Conservation (phyloP, 2,329 filamentous ascomycete genomes). For the Furcasterigmium sp. region DNA sequence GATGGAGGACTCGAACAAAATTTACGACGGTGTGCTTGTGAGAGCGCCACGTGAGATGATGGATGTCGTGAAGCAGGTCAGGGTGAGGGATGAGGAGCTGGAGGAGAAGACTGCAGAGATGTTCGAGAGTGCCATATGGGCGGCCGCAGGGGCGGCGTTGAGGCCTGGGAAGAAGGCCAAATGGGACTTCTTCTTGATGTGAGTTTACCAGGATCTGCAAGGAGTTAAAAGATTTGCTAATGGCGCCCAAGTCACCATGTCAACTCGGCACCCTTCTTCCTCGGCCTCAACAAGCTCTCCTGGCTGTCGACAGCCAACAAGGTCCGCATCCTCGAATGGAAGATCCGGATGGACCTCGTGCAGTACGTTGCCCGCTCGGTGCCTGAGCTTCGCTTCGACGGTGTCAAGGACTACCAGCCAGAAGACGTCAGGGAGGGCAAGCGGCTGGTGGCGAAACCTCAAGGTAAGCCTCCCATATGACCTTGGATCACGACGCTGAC, state of each 20-base stretch:
- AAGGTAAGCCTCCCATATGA: slow-evolving; percentile 25
- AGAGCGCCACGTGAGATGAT: slow-evolving; percentile 61
- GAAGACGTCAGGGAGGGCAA: slow-evolving; percentile 27
- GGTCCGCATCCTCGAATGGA: slow-evolving; percentile 72
- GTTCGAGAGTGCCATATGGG: slow-evolving; percentile 56
- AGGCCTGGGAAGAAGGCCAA: slow-evolving; percentile 60
- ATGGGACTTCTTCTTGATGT: slow-evolving; percentile 75
- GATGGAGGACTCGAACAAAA: slow-evolving; percentile 53
- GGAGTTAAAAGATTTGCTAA: slow-evolving; percentile 2
- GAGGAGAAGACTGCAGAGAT: slow-evolving; percentile 54
- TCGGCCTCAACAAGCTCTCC: slow-evolving; percentile 54
- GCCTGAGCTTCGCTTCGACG: slow-evolving; percentile 53
- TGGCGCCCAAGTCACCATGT: slow-evolving; percentile 60
- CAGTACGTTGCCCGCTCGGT: slow-evolving; percentile 67
- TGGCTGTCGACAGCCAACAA: slow-evolving; percentile 61
- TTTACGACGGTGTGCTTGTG: slow-evolving; percentile 62
- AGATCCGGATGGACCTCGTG: slow-evolving; percentile 67
- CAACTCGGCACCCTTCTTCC: slow-evolving; percentile 68
- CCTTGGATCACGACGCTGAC: slow-evolving; percentile 4
- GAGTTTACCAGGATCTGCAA: slow-evolving; percentile 16
- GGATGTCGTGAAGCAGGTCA: slow-evolving; percentile 52
- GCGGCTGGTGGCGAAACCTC: slow-evolving; percentile 37
- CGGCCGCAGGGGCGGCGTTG: slow-evolving; percentile 52
- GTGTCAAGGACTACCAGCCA: slow-evolving; percentile 56
- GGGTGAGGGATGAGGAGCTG: slow-evolving; percentile 50